phyloP scores from a whole-genome alignment of 2,329 filamentous ascomycete genomes.

The Camillea tinctor region DNA sequence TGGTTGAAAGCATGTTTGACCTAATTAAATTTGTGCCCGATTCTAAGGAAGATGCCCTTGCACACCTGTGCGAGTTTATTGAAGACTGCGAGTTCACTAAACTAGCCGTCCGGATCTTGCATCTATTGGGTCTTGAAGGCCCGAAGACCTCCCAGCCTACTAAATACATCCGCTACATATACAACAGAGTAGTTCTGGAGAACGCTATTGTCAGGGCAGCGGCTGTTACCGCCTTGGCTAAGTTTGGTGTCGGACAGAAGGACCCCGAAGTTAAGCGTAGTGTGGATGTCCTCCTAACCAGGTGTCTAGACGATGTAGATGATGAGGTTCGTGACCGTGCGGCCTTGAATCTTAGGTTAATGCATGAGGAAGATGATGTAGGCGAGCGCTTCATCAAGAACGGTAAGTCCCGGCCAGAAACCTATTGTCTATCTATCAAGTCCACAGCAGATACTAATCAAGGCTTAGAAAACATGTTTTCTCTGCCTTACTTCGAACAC shows the following conservation, averaged over 20 bases:
- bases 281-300: slow-evolving; percentile 85
- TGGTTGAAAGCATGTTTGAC: slow-evolving; percentile 99
- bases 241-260: slow-evolving; percentile 96
- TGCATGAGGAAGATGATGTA: slow-evolving; percentile 87
- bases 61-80: slow-evolving; percentile 97
- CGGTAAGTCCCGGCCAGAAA: slow-evolving; percentile 50
- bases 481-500: slow-evolving; percentile 91
- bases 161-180: slow-evolving; percentile 99
- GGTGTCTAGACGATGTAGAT: slow-evolving; percentile 94
- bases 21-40: slow-evolving; percentile 98
- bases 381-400: slow-evolving; percentile 90
- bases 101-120: slow-evolving; percentile 89
- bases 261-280: slow-evolving; percentile 96
- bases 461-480: slow-evolving; percentile 82
- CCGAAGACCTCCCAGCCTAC: slow-evolving; percentile 94
- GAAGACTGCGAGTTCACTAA: slow-evolving; percentile 99
- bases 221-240: slow-evolving; percentile 91
- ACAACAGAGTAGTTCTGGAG: slow-evolving; percentile 95
- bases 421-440: background rate
- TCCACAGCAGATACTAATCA: slow-evolving; percentile 25
- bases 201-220: slow-evolving; percentile 95
- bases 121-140: slow-evolving; percentile 90
- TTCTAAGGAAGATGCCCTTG: slow-evolving; percentile 75
- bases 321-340: slow-evolving; percentile 97
- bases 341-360: slow-evolving; percentile 85